Evolutionary conservation across 768 basidiomycete genomes (phyloP), one percentile per base, ranked within the genome.

Genomic region (Rubroboletus satanas): DNA sequence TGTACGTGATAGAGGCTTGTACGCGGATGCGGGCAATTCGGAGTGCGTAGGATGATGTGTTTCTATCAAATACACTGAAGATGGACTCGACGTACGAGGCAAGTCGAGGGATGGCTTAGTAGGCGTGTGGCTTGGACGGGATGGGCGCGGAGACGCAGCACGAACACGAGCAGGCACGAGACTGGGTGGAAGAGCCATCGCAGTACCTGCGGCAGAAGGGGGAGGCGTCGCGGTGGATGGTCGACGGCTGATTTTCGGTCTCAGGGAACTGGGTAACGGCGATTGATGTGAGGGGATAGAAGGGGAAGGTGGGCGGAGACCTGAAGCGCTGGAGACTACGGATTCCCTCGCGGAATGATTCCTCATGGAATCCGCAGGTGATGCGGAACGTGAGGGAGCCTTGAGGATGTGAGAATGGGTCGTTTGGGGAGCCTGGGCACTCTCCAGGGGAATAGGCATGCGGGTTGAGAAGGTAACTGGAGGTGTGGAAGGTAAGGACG

Each of bases 161-260:
- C 52, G 66, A 39, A 46, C 48, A 45, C 47, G 73, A 37, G 57
- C 48, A 44, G 61, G 67, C 50, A 66, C 39, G 47, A 69, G 67
- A 45, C 62, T 64, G n/a, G 62, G 49, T n/a, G 66, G 60, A 54
- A 64, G 35, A 12, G 56, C 52, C 9, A 62, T 61, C 1, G 65
- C 58, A 15, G 56, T 36, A 12, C 51, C 36, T 14, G 74, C 62
- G 10, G 62, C 53, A 15, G 66, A 74, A 54, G 70, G 69, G 9
- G 71, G 70, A 10, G 69, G 52, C 28, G 75, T 71, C 18, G 75
- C 74, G 56, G 79, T 76, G 10, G 79, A 78, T 10, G 80, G 81
- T 14, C 75, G 73, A 45, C 78, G 73, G 11, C 49, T 64, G 46
- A 68, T 61, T 15, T 75, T 65, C 9, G 75, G 72, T 49, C 75